Conservation (phyloP, 2,329 filamentous ascomycete genomes). For the Xylaria sp. region DNA sequence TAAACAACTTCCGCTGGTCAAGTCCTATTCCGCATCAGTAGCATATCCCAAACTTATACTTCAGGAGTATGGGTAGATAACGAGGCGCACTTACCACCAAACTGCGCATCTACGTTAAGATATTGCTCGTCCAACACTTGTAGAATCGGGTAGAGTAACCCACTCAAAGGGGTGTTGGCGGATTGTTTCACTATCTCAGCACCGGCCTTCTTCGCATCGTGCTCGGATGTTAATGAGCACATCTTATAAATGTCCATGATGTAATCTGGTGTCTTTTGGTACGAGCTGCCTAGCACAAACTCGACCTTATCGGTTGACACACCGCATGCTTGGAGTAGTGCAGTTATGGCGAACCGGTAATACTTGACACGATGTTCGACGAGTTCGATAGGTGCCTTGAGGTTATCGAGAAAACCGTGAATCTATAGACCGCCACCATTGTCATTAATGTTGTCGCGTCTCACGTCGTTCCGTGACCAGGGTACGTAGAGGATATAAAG, state of each 20-base stretch:
- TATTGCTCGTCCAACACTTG: slow-evolving; percentile 93
- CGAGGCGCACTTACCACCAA: slow-evolving; percentile 68
- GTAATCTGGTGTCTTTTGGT: slow-evolving; percentile 79
- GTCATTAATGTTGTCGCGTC: slow-evolving; percentile 4
- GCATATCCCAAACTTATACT: not conserved
- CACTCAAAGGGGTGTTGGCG: slow-evolving; percentile 76
- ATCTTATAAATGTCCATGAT: slow-evolving; percentile 90
- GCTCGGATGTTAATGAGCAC: slow-evolving; percentile 72
- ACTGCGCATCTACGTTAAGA: slow-evolving; percentile 86
- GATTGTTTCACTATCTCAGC: slow-evolving; percentile 96
- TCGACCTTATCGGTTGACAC: slow-evolving; percentile 81
- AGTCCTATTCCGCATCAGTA: slow-evolving; percentile 52
- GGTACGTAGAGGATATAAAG: not conserved
- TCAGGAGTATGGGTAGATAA: not conserved
- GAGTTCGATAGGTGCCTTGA: slow-evolving; percentile 89
- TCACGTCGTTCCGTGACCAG: not conserved
- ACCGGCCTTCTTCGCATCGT: slow-evolving; percentile 81
- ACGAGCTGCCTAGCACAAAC: slow-evolving; percentile 86
- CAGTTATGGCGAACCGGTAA: slow-evolving; percentile 81
- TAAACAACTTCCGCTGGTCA: slow-evolving; percentile 92
- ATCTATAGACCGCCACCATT: slow-evolving; percentile 27
- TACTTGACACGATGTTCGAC: slow-evolving; percentile 84
- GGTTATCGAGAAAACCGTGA: slow-evolving; percentile 82
- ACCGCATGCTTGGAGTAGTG: slow-evolving; percentile 78
- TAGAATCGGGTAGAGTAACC: slow-evolving; percentile 84